phyloP scores from a whole-genome alignment of 352 stramenopile species.

The Phytophthora ramorum region DNA sequence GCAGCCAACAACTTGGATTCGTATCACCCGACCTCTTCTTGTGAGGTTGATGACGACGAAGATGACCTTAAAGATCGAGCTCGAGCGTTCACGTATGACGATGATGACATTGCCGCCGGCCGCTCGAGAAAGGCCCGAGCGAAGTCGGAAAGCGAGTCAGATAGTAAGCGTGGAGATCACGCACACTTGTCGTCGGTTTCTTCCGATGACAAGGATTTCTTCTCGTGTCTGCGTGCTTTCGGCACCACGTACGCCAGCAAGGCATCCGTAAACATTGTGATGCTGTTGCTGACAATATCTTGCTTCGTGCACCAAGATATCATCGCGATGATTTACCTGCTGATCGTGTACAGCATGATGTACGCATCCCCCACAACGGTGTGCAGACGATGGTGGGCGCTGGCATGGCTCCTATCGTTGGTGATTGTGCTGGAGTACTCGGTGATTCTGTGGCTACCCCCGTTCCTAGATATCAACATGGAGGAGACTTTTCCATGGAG shows the following conservation, averaged over 20 bases:
- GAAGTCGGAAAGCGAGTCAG: slow-evolving; percentile 6
- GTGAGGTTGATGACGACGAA: slow-evolving; percentile 60
- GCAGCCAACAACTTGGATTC: slow-evolving; percentile 44
- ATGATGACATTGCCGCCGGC: slow-evolving; percentile 21
- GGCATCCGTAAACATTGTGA: slow-evolving; percentile 80
- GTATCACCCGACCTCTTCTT: slow-evolving; percentile 56
- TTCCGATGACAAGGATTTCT: slow-evolving; percentile 60
- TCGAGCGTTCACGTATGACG: slow-evolving; percentile 40
- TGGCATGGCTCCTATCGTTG: slow-evolving; percentile 62
- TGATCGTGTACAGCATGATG: slow-evolving; percentile 86
- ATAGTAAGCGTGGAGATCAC: slow-evolving; percentile 18
- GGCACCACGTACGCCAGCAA: slow-evolving; percentile 78
- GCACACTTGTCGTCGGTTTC: slow-evolving; percentile 13
- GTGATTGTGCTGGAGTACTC: slow-evolving; percentile 80
- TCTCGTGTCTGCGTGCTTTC: slow-evolving; percentile 70
- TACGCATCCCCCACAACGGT: slow-evolving; percentile 64
- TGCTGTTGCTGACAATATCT: slow-evolving; percentile 79
- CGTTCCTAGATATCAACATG: slow-evolving; percentile 63
- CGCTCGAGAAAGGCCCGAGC: slow-evolving; percentile 22
- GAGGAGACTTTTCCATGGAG: slow-evolving; percentile 67
- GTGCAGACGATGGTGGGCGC: slow-evolving; percentile 59
- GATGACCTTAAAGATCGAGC: slow-evolving; percentile 56
- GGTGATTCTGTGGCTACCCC: slow-evolving; percentile 76
- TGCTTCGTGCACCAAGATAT: slow-evolving; percentile 82
- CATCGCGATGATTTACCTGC: slow-evolving; percentile 80